Percentiles rank a stretch among this genome's conserved stretches.
Conservation (phyloP, 78 protist species). For the Dictyostelium brefeldianum region DNA sequence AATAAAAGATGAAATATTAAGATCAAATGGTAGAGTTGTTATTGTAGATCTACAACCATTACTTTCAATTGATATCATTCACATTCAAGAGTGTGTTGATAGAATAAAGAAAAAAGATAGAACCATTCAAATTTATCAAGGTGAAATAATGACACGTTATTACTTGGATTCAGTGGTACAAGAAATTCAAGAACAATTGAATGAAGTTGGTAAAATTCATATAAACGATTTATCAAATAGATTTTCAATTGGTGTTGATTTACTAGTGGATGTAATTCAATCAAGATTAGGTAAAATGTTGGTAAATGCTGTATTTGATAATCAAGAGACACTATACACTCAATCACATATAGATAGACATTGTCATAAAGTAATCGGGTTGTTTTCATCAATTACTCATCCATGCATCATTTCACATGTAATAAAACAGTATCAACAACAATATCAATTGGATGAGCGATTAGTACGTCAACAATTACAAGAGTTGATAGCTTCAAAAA, state of each 20-base stretch:
- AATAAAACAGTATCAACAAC: background rate
- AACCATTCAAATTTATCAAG: conserved; percentile 27
- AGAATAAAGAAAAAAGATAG: conserved; percentile 22
- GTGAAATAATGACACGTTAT: conserved; percentile 76
- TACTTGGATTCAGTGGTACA: conserved; percentile 81
- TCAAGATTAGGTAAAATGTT: conserved; percentile 30
- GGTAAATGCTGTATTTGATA: conserved; percentile 18
- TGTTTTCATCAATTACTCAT: conserved; percentile 50
- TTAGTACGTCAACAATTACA: conserved; percentile 25
- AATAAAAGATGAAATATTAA: conserved; percentile 83
- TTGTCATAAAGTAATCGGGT: conserved; percentile 39
- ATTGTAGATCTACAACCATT: conserved; percentile 78
- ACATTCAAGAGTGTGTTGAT: conserved; percentile 65
- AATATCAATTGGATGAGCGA: conserved; percentile 11
- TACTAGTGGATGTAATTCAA: conserved; percentile 33
- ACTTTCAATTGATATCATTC: conserved; percentile 77
- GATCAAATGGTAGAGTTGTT: conserved; percentile 84
- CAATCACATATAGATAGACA: conserved; percentile 62
- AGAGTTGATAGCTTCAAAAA: conserved; percentile 30
- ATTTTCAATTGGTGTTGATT: conserved; percentile 44
- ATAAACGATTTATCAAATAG: conserved; percentile 71
- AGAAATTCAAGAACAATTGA: conserved; percentile 75
- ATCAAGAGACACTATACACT: conserved; percentile 37
- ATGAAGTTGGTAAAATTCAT: conserved; percentile 72
- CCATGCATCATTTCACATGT: conserved; percentile 20